phyloP scores from a whole-genome alignment of 2,329 filamentous ascomycete species.

The Aspergillus fumigatiaffinis region DNA sequence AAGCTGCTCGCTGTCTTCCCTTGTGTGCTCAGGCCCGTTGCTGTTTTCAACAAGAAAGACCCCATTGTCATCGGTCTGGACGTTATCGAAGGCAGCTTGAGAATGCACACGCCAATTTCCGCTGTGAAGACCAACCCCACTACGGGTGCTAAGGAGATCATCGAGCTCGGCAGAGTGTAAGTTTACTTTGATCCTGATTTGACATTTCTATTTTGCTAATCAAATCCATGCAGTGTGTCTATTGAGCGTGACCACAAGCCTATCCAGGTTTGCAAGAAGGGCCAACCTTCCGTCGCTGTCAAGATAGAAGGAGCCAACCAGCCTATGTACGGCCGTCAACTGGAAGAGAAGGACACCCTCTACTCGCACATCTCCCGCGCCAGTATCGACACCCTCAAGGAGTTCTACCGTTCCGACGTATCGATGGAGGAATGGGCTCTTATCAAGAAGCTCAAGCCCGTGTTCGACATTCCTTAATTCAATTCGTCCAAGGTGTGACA shows the following conservation, averaged over 20 bases:
- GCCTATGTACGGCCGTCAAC: slow-evolving; percentile 88
- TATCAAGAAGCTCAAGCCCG: slow-evolving; percentile 89
- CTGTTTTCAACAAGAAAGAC: slow-evolving; percentile 96
- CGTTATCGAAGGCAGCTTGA: slow-evolving; percentile 83
- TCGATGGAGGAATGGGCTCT: slow-evolving; percentile 90
- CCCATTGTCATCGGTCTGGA: slow-evolving; percentile 96
- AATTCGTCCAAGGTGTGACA: not conserved
- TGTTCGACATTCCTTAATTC: slow-evolving; percentile 77
- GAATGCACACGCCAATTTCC: slow-evolving; percentile 83
- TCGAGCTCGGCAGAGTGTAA: slow-evolving; percentile 89
- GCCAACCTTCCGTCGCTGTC: slow-evolving; percentile 92
- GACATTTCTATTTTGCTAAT: slow-evolving; percentile 18
- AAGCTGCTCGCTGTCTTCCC: slow-evolving; percentile 97
- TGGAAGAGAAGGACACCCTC: slow-evolving; percentile 84
- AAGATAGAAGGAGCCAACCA: slow-evolving; percentile 96
- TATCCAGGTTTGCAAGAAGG: slow-evolving; percentile 86
- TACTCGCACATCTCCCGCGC: slow-evolving; percentile 84
- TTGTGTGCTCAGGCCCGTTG: slow-evolving; percentile 82
- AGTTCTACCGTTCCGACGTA: slow-evolving; percentile 86
- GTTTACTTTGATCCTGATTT: slow-evolving; percentile 35
- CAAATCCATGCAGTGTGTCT: slow-evolving; percentile 60
- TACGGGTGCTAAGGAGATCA: slow-evolving; percentile 77
- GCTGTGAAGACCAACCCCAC: slow-evolving; percentile 76
- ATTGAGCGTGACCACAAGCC: slow-evolving; percentile 99
- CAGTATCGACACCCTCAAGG: slow-evolving; percentile 93